Evolutionary conservation across 2,329 filamentous ascomycete genomes (phyloP), one percentile per base, ranked within the genome.

Genomic region (Tolypocladium paradoxum): DNA sequence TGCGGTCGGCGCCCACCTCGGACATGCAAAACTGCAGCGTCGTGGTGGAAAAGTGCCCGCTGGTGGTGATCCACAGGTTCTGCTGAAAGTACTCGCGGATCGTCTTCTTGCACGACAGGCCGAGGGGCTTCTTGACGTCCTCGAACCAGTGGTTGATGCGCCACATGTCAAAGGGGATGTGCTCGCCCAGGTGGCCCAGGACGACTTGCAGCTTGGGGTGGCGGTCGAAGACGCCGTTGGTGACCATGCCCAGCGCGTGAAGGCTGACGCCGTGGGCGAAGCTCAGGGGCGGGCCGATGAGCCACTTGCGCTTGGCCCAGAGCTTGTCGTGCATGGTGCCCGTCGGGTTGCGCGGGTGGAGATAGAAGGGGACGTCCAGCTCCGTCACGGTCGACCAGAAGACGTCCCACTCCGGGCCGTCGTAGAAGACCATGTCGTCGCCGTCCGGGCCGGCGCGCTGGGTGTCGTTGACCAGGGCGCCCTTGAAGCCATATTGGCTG

Each of bases 351-450:
- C 77, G 71, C 0, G 82, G 83, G 63, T 86, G 83, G 1, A 86
- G 70, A 60, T 85, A 86, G 49, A 86, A 73, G 0, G 82, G 82
- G 0, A 84, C 81, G 53, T 84, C 78, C 0, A 86, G 75, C 45
- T 83, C 77, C 1, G 72, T 73, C 9, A 76, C 73, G 0, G 75
- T 76, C 14, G 71, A 61, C 82, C 82, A 85, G 72, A 86, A 85
- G 24, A 75, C 64, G 57, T 83, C 79, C 73, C 77, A 87, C 55
- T 78, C 74, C 0, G 76, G 72, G 9, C 74, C 69, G 61, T 86
- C 83, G 67, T 85, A 86, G 68, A 84, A 85, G 62, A 85, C 69
- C 71, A 82, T 78, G 27, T 76, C 75, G 53, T 83, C 79, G 37
- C 81, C 81, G 54, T 83, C 77, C 0, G 68, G 57, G 3, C 80